These are phyloP conservation scores for Claviceps fusiformis DNA, from an alignment of 2,329 filamentous ascomycete species.

Conservation along the genomic window DNA sequence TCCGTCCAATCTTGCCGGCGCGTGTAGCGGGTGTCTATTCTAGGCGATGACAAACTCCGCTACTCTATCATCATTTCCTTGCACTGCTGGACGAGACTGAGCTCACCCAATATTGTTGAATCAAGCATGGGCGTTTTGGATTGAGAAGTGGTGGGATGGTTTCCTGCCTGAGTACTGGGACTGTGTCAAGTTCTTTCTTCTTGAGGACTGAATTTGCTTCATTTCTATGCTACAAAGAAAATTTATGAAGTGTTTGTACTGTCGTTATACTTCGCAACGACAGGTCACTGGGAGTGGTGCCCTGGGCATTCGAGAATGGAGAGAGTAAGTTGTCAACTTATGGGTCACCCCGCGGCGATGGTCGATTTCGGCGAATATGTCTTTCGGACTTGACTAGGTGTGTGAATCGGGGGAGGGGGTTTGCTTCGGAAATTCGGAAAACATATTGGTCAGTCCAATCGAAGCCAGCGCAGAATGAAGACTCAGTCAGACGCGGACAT, in stretches of 20 bases:
- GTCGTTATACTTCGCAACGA: neutral
- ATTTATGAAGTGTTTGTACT: neutral
- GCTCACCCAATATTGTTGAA: neutral
- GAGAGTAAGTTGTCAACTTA: too few relatives aligned
- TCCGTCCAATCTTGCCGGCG: neutral
- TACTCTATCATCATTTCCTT: neutral
- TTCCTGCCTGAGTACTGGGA: constrained; percentile 3
- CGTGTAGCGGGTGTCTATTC: neutral
- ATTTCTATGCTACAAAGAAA: too few relatives aligned
- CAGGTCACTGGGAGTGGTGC: too few relatives aligned
- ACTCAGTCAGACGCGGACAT: too few relatives aligned
- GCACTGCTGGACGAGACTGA: neutral
- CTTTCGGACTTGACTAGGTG: too few relatives aligned
- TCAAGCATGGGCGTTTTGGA: constrained; percentile 12
- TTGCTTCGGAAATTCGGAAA: too few relatives aligned
- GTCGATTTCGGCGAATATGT: too few relatives aligned
- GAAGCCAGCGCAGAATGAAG: too few relatives aligned
- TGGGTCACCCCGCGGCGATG: too few relatives aligned
- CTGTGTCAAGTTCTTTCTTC: constrained; percentile 4
- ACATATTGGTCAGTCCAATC: too few relatives aligned
- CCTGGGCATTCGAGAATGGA: too few relatives aligned
- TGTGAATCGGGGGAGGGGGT: too few relatives aligned
- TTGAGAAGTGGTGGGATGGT: constrained; percentile 2
- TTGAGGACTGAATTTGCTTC: neutral
- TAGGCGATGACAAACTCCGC: neutral